phyloP scores from a whole-genome alignment of 1,139 yeast species.

The Protomyces arabidopsidicola region DNA sequence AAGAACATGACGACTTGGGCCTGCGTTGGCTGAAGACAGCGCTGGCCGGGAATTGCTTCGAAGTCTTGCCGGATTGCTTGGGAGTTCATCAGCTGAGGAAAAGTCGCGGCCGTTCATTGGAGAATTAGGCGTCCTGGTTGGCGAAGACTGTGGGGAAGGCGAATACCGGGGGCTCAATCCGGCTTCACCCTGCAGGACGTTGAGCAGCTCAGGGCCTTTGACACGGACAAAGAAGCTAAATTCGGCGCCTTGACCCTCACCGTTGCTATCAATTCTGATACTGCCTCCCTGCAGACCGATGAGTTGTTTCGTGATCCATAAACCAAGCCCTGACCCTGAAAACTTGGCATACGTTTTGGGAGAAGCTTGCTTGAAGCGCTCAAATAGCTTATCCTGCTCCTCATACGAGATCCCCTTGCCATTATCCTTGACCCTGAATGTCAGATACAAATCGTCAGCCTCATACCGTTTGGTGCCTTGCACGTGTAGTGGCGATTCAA shows the following conservation, averaged over 20 bases:
- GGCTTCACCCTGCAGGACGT: neutral
- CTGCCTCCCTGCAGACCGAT: constrained; percentile 34
- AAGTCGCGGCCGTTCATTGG: neutral
- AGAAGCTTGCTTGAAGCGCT: constrained; percentile 33
- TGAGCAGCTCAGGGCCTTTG: neutral
- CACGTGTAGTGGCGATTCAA: neutral
- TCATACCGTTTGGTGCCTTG: neutral
- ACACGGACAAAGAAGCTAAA: constrained; percentile 30
- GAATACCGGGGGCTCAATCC: neutral
- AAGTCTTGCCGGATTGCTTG: neutral
- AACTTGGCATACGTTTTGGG: constrained; percentile 33
- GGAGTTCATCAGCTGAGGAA: neutral
- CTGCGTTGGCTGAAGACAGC: neutral
- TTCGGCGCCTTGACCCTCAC: constrained; percentile 29
- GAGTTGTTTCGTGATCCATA: constrained; percentile 32
- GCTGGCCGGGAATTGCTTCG: neutral
- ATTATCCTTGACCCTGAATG: constrained; percentile 5
- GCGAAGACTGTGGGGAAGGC: too few species aligned
- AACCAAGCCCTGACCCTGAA: constrained; percentile 34
- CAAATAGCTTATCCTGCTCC: constrained; percentile 26
- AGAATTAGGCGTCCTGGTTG: neutral
- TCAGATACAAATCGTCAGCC: neutral
- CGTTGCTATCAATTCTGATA: constrained; percentile 30
- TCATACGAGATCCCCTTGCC: constrained; percentile 8
- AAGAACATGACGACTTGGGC: neutral